Percentiles rank a stretch among this genome's conserved stretches.
phyloP scores from a whole-genome alignment of 345 rosid genomes.

The Corchorus olitorius region DNA sequence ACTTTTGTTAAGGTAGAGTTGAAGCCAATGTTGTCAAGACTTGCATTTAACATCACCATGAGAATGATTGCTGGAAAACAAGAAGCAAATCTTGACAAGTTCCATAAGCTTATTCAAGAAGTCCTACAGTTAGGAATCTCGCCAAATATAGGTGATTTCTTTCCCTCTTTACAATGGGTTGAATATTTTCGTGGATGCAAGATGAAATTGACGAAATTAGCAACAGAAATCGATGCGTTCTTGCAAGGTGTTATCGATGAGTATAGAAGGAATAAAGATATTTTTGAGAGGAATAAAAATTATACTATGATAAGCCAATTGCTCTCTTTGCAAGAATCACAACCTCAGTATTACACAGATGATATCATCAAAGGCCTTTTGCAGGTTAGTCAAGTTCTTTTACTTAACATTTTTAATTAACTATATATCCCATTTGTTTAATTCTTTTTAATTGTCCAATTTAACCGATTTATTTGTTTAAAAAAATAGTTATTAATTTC shows the following conservation, averaged over 20 bases:
- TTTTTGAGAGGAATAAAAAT: not conserved
- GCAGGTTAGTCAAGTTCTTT: slow-evolving; percentile 7
- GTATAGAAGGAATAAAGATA: slow-evolving; percentile 4
- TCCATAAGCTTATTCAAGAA: slow-evolving; percentile 42
- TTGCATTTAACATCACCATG: slow-evolving; percentile 39
- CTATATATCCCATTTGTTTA: too few relatives aligned
- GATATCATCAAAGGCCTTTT: slow-evolving; percentile 24
- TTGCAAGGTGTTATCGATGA: slow-evolving; percentile 39
- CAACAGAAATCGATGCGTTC: slow-evolving; percentile 25
- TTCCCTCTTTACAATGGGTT: slow-evolving; percentile 20
- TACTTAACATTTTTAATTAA: not conserved
- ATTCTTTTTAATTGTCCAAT: too few relatives aligned
- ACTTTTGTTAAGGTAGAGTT: not conserved
- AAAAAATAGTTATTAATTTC: too few relatives aligned
- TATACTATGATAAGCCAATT: slow-evolving; percentile 31
- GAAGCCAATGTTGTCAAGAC: not conserved
- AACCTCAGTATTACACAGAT: slow-evolving; percentile 30
- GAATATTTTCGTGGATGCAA: slow-evolving; percentile 4
- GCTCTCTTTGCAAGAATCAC: slow-evolving; percentile 37
- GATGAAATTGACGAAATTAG: slow-evolving; percentile 22
- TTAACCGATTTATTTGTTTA: too few relatives aligned
- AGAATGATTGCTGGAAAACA: slow-evolving; percentile 44
- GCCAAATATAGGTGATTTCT: slow-evolving; percentile 30
- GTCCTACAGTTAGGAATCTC: slow-evolving; percentile 22
- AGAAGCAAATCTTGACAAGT: slow-evolving; percentile 29